phyloP scores from a whole-genome alignment of 805 yeast species.

The Candida golubevii region DNA sequence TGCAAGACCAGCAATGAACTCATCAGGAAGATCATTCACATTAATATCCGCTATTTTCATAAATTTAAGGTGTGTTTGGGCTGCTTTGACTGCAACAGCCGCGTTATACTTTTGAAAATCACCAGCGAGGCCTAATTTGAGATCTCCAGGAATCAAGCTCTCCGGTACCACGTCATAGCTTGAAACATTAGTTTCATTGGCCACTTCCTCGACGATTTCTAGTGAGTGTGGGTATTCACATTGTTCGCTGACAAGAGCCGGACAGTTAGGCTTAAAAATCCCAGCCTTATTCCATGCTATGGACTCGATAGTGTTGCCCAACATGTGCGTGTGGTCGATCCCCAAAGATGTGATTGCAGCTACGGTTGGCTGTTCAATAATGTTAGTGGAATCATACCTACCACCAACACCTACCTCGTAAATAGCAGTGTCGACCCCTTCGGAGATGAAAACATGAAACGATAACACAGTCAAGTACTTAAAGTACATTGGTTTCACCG shows the following conservation, averaged over 20 bases:
- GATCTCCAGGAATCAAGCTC: constrained; percentile 34
- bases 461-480: constrained; percentile 84
- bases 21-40: constrained; percentile 38
- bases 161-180: constrained; percentile 49
- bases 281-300: constrained; percentile 98
- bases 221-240: constrained; percentile 49
- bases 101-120: constrained; percentile 84
- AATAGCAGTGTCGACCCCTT: constrained; percentile 89
- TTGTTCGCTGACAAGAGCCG: constrained; percentile 64
- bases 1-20: constrained; percentile 56
- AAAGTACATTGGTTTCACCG: constrained; percentile 87
- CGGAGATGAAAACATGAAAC: constrained; percentile 83
- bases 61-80: constrained; percentile 52
- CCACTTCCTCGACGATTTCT: constrained; percentile 57
- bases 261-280: constrained; percentile 65
- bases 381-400: constrained; percentile 92
- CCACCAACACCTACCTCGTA: constrained; percentile 99
- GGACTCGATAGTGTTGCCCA: constrained; percentile 82
- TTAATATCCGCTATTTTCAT: constrained; percentile 38
- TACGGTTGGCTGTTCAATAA: constrained; percentile 71
- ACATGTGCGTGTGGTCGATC: constrained; percentile 82
- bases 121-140: constrained; percentile 72
- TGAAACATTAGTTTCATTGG: constrained; percentile 52
- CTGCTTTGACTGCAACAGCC: constrained; percentile 74
- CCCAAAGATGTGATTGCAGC: constrained; percentile 87